A percentile compares a stretch with the other conserved stretches of the same genome.
Conservation (phyloP, 768 basidiomycete species). For the Fistulinella prunicolor region DNA sequence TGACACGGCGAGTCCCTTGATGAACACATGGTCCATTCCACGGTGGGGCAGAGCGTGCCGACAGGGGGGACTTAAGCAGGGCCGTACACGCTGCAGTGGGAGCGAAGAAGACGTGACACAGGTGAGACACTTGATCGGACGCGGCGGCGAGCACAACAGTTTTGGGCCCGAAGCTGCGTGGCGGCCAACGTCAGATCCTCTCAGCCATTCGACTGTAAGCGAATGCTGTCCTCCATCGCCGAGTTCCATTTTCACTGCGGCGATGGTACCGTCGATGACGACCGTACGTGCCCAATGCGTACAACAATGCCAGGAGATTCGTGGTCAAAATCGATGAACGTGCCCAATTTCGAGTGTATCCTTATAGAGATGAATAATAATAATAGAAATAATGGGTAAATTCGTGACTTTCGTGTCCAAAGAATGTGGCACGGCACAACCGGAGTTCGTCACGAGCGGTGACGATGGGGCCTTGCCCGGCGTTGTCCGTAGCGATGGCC, state of each 20-base stretch:
- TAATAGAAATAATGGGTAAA: conserved; percentile 10
- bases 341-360: background rate
- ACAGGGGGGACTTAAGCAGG: conserved; percentile 5
- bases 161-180: conserved; percentile 19
- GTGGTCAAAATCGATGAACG: background rate
- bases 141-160: conserved; percentile 9
- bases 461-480: conserved; percentile 43
- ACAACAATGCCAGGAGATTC: conserved; percentile 6
- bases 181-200: too few species aligned
- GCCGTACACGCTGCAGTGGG: conserved; percentile 15
- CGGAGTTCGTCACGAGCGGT: conserved; percentile 42
- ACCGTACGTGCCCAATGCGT: too few species aligned
- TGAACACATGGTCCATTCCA: background rate
- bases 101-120: conserved; percentile 9
- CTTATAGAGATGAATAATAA: conserved; percentile 3
- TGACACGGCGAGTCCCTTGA: conserved; percentile 11
- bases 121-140: conserved; percentile 8
- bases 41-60: conserved; percentile 9
- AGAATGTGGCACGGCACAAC: conserved; percentile 31
- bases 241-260: too few species aligned
- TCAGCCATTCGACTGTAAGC: too few species aligned
- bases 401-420: conserved; percentile 27
- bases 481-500: conserved; percentile 42
- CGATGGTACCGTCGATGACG: background rate
- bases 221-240: too few species aligned